phyloP scores from a whole-genome alignment of 2,329 filamentous ascomycete genomes.

The Arthrinium puccinioides region DNA sequence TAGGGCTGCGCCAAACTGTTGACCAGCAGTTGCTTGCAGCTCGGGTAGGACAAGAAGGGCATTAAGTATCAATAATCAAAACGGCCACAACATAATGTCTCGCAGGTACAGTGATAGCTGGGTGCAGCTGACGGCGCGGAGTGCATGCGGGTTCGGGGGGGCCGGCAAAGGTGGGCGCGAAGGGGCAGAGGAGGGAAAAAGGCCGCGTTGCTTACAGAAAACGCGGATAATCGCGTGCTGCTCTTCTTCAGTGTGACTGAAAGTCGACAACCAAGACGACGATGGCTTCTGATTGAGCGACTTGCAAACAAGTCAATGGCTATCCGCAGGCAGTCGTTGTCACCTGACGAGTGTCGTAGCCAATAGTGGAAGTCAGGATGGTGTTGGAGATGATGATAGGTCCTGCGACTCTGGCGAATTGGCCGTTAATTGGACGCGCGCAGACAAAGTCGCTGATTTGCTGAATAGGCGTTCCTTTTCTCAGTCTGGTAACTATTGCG shows the following conservation, averaged over 20 bases:
- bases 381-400: slow-evolving; percentile 45
- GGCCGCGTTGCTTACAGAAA: neutral
- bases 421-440: slow-evolving; percentile 25
- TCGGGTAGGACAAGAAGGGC: neutral
- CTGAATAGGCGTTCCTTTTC: slow-evolving; percentile 20
- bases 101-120: neutral
- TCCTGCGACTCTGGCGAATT: slow-evolving; percentile 29
- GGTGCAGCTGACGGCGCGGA: slow-evolving; percentile 1
- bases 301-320: slow-evolving; percentile 22
- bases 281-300: slow-evolving; percentile 23
- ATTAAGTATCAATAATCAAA: slow-evolving; percentile 1
- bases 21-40: neutral
- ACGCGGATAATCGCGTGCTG: slow-evolving; percentile 8
- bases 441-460: slow-evolving; percentile 45
- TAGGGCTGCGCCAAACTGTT: slow-evolving; percentile 1
- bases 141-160: neutral
- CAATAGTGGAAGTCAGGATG: slow-evolving; percentile 38
- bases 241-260: neutral
- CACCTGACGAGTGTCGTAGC: slow-evolving; percentile 41
- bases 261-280: slow-evolving; percentile 5
- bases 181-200: neutral
- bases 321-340: slow-evolving; percentile 37
- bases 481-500: slow-evolving; percentile 19
- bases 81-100: neutral
- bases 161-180: neutral